phyloP scores from a whole-genome alignment of 2,329 filamentous ascomycete genomes.

The Xylaria sp. region DNA sequence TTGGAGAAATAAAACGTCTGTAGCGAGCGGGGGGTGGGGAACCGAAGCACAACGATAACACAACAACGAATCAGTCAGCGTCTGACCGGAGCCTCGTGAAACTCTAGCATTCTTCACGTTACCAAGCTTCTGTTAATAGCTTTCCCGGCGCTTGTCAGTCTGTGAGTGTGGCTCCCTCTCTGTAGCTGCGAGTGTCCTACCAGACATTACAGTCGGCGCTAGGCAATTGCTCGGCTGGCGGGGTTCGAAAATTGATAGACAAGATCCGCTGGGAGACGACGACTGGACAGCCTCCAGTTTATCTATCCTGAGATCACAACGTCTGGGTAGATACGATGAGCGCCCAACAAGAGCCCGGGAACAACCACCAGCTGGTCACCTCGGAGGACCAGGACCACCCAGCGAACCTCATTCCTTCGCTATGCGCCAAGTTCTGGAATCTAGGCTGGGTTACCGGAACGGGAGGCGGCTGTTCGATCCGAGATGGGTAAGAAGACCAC shows the following conservation, averaged over 20 bases:
- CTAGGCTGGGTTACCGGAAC: conserved; percentile 94
- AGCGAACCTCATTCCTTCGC: conserved; percentile 89
- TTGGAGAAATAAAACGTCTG: conserved; percentile 23
- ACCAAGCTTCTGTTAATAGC: background rate
- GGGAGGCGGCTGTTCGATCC: conserved; percentile 80
- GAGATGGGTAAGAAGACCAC: conserved; percentile 55
- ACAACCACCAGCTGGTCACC: conserved; percentile 62
- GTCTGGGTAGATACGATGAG: conserved; percentile 11
- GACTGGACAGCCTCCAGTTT: too few relatives aligned
- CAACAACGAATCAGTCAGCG: conserved; percentile 25
- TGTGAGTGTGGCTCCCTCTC: too few relatives aligned
- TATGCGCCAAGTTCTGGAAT: conserved; percentile 95
- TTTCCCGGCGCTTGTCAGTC: background rate
- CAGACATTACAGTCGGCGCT: conserved; percentile 18
- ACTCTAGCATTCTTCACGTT: conserved; percentile 39
- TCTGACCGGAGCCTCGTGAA: conserved; percentile 30
- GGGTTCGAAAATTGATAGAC: background rate
- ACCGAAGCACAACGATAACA: conserved; percentile 16
- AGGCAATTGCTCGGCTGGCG: conserved; percentile 8
- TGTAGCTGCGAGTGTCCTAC: conserved; percentile 13
- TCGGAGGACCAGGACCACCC: conserved; percentile 81
- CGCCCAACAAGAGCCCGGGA: conserved; percentile 29
- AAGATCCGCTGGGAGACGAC: too few relatives aligned
- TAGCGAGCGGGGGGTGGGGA: conserved; percentile 29
- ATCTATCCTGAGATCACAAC: too few relatives aligned